Conservation (phyloP, 148 eudicot species). For the Fagopyrum tataricum region DNA sequence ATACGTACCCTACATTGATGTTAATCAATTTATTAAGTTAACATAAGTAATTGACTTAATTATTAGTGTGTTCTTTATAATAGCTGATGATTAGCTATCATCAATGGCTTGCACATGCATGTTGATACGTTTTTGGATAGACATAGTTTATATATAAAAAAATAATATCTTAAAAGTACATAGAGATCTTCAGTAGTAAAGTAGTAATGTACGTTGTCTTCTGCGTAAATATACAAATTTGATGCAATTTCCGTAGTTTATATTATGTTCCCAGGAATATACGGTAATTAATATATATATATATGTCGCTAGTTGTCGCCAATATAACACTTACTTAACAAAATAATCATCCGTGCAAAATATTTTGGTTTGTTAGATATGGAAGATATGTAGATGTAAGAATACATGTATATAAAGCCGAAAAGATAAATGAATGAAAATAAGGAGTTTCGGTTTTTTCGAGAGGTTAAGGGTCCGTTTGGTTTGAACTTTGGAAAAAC, state of each 20-base stretch:
- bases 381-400: not conserved
- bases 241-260: not conserved
- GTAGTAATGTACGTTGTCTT: not conserved
- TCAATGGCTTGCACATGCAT: not conserved
- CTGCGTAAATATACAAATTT: not conserved
- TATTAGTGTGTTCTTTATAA: not conserved
- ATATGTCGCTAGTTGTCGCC: too few relatives aligned
- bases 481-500: too few relatives aligned
- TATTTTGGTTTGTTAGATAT: not conserved
- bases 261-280: too few relatives aligned
- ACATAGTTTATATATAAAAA: not conserved
- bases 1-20: not conserved
- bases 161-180: not conserved
- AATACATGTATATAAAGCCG: too few relatives aligned
- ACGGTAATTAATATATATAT: too few relatives aligned
- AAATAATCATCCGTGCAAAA: not conserved
- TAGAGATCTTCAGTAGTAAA: conserved; percentile 4
- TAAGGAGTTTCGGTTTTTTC: too few relatives aligned
- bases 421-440: too few relatives aligned
- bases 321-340: too few relatives aligned
- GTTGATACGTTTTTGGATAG: not conserved
- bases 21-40: not conserved
- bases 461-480: too few relatives aligned
- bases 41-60: not conserved
- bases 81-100: not conserved